These are phyloP conservation scores for Hevea brasiliensis DNA, from an alignment of 345 rosid genomes.

Conservation along the genomic window DNA sequence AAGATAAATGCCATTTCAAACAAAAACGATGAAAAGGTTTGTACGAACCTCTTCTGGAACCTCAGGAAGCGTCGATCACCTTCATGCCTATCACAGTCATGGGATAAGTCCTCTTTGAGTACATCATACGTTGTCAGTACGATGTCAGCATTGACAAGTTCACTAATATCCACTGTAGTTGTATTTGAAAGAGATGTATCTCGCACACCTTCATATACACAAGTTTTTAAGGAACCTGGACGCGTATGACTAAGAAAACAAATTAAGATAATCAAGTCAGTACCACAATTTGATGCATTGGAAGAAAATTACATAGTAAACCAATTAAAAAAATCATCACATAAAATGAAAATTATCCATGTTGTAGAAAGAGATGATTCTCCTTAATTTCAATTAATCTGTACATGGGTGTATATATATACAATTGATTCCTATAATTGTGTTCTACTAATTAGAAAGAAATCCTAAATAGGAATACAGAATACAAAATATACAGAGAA, in stretches of 20 bases:
- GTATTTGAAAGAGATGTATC: constrained; percentile 57
- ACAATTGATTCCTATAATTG: too few species aligned
- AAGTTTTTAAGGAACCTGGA: constrained; percentile 68
- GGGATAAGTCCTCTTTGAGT: constrained; percentile 92
- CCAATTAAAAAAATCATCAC: constrained; percentile 13
- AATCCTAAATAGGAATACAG: too few species aligned
- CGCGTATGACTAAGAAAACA: constrained; percentile 71
- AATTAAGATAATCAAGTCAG: constrained; percentile 25
- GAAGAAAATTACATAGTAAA: constrained; percentile 15
- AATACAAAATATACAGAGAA: too few species aligned
- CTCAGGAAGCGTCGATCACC: constrained; percentile 89
- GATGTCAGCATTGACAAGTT: constrained; percentile 72
- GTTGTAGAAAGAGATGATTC: too few species aligned
- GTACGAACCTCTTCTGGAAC: constrained; percentile 80
- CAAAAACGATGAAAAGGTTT: constrained; percentile 21
- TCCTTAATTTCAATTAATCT: too few species aligned
- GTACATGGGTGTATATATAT: too few species aligned
- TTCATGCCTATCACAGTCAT: constrained; percentile 87
- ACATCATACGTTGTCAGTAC: constrained; percentile 93
- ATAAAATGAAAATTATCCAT: too few species aligned
- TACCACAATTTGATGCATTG: constrained; percentile 8
- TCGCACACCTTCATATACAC: constrained; percentile 83
- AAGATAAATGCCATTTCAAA: not conserved
- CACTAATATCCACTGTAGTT: constrained; percentile 50
- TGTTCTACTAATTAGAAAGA: too few species aligned